A percentile compares a stretch with the other conserved stretches of the same genome.
Evolutionary conservation across 345 rosid genomes (phyloP).

Genomic region (Atalantia buxifolia): DNA sequence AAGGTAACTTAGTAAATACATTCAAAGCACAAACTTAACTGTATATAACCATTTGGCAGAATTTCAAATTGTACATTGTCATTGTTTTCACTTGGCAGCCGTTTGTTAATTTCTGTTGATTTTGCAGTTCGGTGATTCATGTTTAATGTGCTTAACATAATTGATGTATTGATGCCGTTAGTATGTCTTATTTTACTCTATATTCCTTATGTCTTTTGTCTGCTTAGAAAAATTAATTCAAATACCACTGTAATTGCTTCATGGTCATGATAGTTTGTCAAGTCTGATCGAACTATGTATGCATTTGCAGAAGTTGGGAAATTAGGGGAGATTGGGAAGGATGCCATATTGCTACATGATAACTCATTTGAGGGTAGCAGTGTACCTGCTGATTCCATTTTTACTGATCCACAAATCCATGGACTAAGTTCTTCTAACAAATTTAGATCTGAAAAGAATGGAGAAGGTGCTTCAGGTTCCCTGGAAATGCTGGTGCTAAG

Average conservation of each 20-base stretch:
- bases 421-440: conserved; percentile 40
- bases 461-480: conserved; percentile 25
- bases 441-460: conserved; percentile 28
- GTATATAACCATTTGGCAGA: neutral
- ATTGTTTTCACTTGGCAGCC: neutral
- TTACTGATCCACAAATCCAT: conserved; percentile 16
- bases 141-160: conserved; percentile 1
- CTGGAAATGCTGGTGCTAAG: conserved; percentile 41
- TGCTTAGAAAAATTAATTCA: neutral
- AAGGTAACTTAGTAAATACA: neutral
- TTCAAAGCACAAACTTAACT: neutral
- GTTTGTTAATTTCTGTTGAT: neutral
- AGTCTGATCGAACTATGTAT: conserved; percentile 6
- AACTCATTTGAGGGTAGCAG: conserved; percentile 23
- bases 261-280: neutral
- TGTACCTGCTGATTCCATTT: conserved; percentile 24
- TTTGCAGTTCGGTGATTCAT: neutral
- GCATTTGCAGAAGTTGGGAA: conserved; percentile 49
- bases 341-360: conserved; percentile 23
- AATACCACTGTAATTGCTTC: neutral
- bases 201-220: neutral
- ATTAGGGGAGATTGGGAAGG: conserved; percentile 54
- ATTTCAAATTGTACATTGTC: neutral
- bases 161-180: neutral
- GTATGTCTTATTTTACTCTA: neutral